Conservation (phyloP, 1,139 yeast genomes). For the Magnusiomyces clavatus region DNA sequence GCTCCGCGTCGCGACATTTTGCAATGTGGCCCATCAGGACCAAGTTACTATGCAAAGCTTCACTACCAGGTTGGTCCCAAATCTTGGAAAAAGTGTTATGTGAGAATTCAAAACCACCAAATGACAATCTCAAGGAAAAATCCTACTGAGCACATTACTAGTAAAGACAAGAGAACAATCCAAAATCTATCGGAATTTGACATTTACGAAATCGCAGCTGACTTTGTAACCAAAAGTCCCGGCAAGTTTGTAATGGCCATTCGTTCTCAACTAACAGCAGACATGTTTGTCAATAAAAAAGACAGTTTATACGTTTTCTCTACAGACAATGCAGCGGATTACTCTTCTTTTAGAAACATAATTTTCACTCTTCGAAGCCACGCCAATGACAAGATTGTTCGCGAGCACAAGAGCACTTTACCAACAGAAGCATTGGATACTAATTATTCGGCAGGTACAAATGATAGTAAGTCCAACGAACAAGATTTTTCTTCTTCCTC, state of each 20-base stretch:
- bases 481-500: too few relatives aligned
- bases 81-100: constrained; percentile 16
- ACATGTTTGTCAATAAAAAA: constrained; percentile 19
- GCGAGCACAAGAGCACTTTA: background rate
- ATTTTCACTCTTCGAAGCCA: constrained; percentile 25
- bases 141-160: background rate
- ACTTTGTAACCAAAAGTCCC: constrained; percentile 16
- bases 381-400: constrained; percentile 4
- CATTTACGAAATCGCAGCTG: constrained; percentile 19
- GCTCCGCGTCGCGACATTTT: constrained; percentile 30
- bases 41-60: constrained; percentile 6
- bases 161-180: constrained; percentile 2
- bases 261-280: constrained; percentile 24
- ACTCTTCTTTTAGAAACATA: constrained; percentile 25
- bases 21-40: constrained; percentile 13
- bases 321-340: constrained; percentile 24
- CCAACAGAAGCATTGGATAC: background rate
- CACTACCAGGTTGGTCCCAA: constrained; percentile 4
- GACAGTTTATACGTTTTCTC: constrained; percentile 24
- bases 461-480: too few relatives aligned
- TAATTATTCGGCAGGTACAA: too few relatives aligned
- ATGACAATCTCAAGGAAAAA: constrained; percentile 2
- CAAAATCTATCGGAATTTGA: constrained; percentile 19
- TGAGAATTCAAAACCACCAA: constrained; percentile 14
- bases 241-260: constrained; percentile 22